These are phyloP conservation scores for Penicillium aurantiogriseum DNA, from an alignment of 2,329 filamentous ascomycete genomes.

Conservation along the genomic window DNA sequence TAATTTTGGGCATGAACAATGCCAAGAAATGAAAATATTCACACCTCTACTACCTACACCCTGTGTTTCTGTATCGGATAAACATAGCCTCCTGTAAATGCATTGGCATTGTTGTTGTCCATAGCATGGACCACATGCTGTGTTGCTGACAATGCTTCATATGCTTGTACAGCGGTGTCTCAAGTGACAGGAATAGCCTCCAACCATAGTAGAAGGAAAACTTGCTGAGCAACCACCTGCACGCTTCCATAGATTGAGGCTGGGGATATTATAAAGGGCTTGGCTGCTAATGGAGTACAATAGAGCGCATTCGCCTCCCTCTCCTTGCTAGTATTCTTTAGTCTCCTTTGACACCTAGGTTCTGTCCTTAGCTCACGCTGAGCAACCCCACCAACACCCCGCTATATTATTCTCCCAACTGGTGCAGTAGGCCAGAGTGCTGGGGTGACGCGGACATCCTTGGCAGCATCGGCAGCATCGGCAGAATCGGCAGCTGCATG, in stretches of 20 bases:
- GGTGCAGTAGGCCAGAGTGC: background rate
- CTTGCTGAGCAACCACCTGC: background rate
- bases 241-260: background rate
- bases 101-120: background rate
- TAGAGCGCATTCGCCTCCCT: background rate
- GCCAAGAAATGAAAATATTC: background rate
- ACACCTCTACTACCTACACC: background rate
- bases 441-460: conserved; percentile 6
- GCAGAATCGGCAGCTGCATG: background rate
- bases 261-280: background rate
- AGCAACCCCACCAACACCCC: conserved; percentile 7
- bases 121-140: background rate
- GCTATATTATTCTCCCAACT: background rate
- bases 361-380: background rate
- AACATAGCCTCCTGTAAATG: background rate
- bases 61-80: background rate
- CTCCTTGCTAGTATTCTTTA: background rate
- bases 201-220: background rate
- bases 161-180: conserved; percentile 7
- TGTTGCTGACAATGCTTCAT: background rate
- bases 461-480: background rate
- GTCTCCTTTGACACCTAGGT: background rate
- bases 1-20: conserved; percentile 1
- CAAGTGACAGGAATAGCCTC: conserved; percentile 5
- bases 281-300: background rate